These are phyloP conservation scores for Cladophialophora yegresii DNA, from an alignment of 2,329 filamentous ascomycete species.

Conservation along the genomic window DNA sequence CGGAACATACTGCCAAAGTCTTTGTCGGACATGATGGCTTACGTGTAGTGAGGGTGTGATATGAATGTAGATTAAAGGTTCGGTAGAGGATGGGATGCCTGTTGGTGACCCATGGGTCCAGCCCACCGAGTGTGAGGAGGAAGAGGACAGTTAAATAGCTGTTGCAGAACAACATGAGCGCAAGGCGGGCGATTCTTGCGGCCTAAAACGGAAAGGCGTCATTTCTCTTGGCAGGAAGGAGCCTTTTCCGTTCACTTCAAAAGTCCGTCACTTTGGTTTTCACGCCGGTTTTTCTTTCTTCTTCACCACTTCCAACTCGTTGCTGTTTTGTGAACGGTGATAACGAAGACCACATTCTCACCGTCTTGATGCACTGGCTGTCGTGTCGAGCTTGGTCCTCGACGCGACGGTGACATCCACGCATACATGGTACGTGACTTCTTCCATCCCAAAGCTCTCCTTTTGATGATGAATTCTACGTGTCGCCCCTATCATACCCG, in stretches of 20 bases:
- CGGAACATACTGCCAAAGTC: constrained; percentile 49
- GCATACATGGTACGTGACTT: constrained; percentile 8
- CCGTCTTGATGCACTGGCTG: background rate
- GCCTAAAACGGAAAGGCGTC: constrained; percentile 18
- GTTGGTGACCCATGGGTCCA: constrained; percentile 17
- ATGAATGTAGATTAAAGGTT: background rate
- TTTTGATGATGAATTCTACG: constrained; percentile 58
- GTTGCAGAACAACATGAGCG: constrained; percentile 1
- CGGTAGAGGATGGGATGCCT: background rate
- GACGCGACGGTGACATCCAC: background rate
- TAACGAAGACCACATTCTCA: background rate
- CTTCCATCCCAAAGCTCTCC: constrained; percentile 15
- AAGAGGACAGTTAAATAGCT: constrained; percentile 20
- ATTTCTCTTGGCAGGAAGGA: constrained; percentile 20
- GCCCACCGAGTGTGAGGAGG: constrained; percentile 15
- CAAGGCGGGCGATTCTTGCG: background rate
- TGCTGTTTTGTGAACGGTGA: background rate
- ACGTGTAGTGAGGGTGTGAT: background rate
- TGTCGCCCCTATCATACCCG: constrained; percentile 65
- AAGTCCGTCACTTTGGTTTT: constrained; percentile 4
- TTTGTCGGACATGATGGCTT: constrained; percentile 54
- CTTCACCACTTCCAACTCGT: background rate
- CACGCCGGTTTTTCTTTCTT: background rate
- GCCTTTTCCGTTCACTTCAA: constrained; percentile 7
- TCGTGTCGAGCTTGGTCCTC: background rate